A percentile compares a stretch with the other conserved stretches of the same genome.
Evolutionary conservation across 2,329 filamentous ascomycete species (phyloP).

Genomic region (Geosmithia flava): DNA sequence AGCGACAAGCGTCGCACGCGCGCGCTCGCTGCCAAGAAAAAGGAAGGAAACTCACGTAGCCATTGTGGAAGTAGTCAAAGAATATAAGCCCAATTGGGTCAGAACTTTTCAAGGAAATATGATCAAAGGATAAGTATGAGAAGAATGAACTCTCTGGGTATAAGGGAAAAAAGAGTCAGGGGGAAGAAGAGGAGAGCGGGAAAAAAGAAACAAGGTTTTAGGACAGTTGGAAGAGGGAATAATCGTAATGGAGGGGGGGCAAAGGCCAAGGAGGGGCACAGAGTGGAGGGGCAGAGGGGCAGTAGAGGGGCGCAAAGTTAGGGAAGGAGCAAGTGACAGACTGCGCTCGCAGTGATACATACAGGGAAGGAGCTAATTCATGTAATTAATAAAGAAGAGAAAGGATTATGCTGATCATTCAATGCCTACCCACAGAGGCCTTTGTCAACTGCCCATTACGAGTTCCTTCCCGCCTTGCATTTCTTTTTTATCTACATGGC

Average conservation of each 20-base stretch:
- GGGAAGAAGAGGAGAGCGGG: background rate
- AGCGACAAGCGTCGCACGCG: too few relatives aligned
- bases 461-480: too few relatives aligned
- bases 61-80: conserved; percentile 11
- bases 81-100: too few relatives aligned
- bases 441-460: too few relatives aligned
- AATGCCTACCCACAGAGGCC: too few relatives aligned
- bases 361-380: background rate
- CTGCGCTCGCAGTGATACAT: background rate
- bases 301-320: background rate
- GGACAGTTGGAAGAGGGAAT: background rate
- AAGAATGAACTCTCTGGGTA: background rate
- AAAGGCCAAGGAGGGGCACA: background rate
- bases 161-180: too few relatives aligned
- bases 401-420: too few relatives aligned
- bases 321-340: background rate
- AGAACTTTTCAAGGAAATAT: background rate
- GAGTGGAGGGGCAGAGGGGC: background rate
- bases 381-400: background rate
- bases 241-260: background rate
- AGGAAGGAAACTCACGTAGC: conserved; percentile 17
- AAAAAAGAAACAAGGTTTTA: background rate
- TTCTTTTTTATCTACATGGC: too few relatives aligned
- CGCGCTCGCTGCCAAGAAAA: background rate
- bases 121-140: background rate